phyloP scores from a whole-genome alignment of 805 yeast genomes.

The Candida chauliodis region DNA sequence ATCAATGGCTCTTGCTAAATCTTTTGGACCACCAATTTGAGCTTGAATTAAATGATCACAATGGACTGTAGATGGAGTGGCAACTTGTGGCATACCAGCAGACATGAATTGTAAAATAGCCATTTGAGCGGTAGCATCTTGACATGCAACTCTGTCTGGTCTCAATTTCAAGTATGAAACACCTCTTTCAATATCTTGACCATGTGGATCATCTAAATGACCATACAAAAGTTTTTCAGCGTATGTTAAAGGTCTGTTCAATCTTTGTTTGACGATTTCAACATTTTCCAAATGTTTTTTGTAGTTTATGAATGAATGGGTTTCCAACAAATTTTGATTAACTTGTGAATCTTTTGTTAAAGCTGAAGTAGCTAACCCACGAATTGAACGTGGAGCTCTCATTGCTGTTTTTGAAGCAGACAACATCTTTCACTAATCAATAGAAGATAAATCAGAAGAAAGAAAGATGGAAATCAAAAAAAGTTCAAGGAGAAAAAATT shows the following conservation, averaged over 20 bases:
- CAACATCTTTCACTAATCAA: constrained; percentile 25
- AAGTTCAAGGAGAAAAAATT: not conserved
- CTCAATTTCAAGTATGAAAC: constrained; percentile 86
- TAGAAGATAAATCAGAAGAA: constrained; percentile 1
- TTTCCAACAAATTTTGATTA: constrained; percentile 75
- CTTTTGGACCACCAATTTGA: constrained; percentile 83
- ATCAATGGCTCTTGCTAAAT: constrained; percentile 80
- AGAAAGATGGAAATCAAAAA: constrained; percentile 1
- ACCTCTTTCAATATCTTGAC: constrained; percentile 82
- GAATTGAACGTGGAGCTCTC: constrained; percentile 27
- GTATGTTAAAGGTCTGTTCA: constrained; percentile 85
- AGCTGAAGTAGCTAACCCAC: constrained; percentile 52
- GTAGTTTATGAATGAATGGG: constrained; percentile 84
- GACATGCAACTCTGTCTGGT: constrained; percentile 98
- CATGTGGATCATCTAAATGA: constrained; percentile 91
- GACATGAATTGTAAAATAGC: constrained; percentile 95
- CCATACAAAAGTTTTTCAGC: constrained; percentile 96
- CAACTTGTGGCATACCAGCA: constrained; percentile 86
- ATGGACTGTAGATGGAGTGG: constrained; percentile 94
- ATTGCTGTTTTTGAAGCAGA: constrained; percentile 37
- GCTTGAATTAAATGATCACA: constrained; percentile 98
- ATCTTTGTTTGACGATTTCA: constrained; percentile 75
- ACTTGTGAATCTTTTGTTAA: constrained; percentile 70
- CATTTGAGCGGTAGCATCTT: constrained; percentile 99
- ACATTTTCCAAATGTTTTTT: constrained; percentile 87